Evolutionary conservation across 2,329 filamentous ascomycete genomes (phyloP), one percentile per base, ranked within the genome.

Genomic region (Colletotrichum graminicola): DNA sequence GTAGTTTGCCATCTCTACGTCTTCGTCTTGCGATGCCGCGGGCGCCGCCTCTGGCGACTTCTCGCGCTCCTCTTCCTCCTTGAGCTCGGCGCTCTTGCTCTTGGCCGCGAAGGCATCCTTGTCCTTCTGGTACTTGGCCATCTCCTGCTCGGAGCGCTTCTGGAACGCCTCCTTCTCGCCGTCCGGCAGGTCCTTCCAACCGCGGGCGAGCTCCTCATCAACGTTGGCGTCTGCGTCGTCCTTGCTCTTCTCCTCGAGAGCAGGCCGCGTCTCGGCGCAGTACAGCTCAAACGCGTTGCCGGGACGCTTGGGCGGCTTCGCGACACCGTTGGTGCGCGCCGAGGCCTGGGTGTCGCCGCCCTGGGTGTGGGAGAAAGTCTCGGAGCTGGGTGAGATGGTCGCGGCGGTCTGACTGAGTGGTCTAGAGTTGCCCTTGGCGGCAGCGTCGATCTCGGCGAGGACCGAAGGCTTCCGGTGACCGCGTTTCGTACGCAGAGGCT

Each of bases 401-500:
- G 82, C 77, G 72, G 85, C 74, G 69, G 84, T 84, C 76, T 87
- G 83, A 78, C 82, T 85, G 76, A 84, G 84, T 45, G 84, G 81
- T 73, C 80, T 83, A 67, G 78, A 77, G 52, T 78, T 79, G 66
- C 79, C 79, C 74, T 83, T 83, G 32, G 81, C 75, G 61, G 77
- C 77, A 60, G 76, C 75, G 74, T 87, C 86, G 76, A 78, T 77
- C 73, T 83, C 83, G 71, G 82, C 80, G 66, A 85, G 78, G 65
- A 84, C 80, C 45, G 88, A 88, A 32, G 86, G 83, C 80, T 91
- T 91, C 64, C 91, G 84, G 77, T 93, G 91, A 71, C 90, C 90
- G 65, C 92, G 88, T 84, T 94, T 94, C 73, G 89, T 91, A 41
- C 92, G 89, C 74, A 94, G 83, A 39, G 92, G 92, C 81, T 94